A percentile compares a stretch with the other conserved stretches of the same genome.
Evolutionary conservation across 495 filamentous ascomycete species (phyloP).

Genomic region (Aspergillus nanangensis): DNA sequence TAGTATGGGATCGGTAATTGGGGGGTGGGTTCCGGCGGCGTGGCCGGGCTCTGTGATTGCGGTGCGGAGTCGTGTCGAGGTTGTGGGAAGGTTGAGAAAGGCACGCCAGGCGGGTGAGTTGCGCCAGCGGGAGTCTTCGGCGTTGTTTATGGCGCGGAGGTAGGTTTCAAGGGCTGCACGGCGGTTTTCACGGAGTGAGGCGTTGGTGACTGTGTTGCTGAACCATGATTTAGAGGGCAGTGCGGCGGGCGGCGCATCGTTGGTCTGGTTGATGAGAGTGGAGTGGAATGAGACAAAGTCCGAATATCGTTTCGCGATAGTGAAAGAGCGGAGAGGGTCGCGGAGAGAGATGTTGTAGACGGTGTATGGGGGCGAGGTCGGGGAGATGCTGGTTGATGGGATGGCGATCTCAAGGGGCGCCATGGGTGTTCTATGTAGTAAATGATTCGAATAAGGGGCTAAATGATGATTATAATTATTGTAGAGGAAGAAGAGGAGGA

Average conservation of each 20-base stretch:
- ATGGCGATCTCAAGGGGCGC: conserved; percentile 78
- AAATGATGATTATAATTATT: not conserved
- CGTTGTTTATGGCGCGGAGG: conserved; percentile 72
- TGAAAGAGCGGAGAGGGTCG: conserved; percentile 81
- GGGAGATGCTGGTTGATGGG: conserved; percentile 63
- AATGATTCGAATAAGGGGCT: not conserved
- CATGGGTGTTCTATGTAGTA: conserved; percentile 50
- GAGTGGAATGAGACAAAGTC: conserved; percentile 79
- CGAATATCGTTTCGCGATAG: conserved; percentile 88
- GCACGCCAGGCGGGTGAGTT: conserved; percentile 75
- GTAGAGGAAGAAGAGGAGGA: not conserved
- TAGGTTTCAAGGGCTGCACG: conserved; percentile 74
- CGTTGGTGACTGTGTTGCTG: conserved; percentile 68
- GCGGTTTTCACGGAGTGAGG: conserved; percentile 75
- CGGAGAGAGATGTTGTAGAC: conserved; percentile 88
- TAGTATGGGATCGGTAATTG: conserved; percentile 68
- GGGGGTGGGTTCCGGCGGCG: conserved; percentile 24
- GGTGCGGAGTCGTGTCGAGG: conserved; percentile 34
- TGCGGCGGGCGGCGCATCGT: conserved; percentile 56
- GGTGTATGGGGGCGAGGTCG: conserved; percentile 70
- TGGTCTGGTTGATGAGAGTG: conserved; percentile 60
- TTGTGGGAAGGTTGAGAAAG: conserved; percentile 75
- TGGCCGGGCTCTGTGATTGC: conserved; percentile 42
- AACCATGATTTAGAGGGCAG: conserved; percentile 86
- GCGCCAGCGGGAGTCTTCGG: conserved; percentile 79